These are phyloP conservation scores for Acacia acuminata DNA, from an alignment of 306 rosid species.

Conservation along the genomic window DNA sequence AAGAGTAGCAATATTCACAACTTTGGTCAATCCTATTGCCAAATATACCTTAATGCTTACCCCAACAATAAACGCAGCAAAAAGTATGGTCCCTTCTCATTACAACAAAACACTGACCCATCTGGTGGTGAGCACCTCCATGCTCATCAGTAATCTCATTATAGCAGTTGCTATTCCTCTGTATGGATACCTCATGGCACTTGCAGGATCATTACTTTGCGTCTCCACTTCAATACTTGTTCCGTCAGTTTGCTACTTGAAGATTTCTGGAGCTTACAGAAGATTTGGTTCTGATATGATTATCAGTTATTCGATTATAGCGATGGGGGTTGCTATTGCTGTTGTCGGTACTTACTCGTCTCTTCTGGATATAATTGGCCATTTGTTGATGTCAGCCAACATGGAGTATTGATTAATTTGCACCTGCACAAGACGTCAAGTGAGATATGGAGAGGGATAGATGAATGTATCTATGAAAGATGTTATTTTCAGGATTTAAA, in stretches of 20 bases:
- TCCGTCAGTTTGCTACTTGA: conserved; percentile 75
- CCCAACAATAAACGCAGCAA: conserved; percentile 54
- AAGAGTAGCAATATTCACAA: conserved; percentile 65
- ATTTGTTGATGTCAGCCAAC: conserved; percentile 19
- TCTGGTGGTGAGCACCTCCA: conserved; percentile 38
- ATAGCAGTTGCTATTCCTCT: conserved; percentile 57
- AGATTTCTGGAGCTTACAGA: conserved; percentile 60
- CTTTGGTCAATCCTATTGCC: conserved; percentile 67
- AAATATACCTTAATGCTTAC: conserved; percentile 77
- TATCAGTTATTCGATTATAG: conserved; percentile 35
- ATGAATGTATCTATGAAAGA: too few species aligned
- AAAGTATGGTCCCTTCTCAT: conserved; percentile 38
- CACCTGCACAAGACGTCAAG: too few species aligned
- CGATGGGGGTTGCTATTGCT: conserved; percentile 53
- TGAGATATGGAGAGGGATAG: too few species aligned
- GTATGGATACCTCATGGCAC: conserved; percentile 60
- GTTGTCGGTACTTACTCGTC: conserved; percentile 61
- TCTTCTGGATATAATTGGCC: conserved; percentile 44
- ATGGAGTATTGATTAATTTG: background rate
- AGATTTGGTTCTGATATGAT: conserved; percentile 47
- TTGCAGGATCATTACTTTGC: conserved; percentile 71
- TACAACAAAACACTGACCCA: conserved; percentile 41
- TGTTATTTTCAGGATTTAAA: too few species aligned
- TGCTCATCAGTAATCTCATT: conserved; percentile 50
- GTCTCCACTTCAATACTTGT: conserved; percentile 58